phyloP scores from a whole-genome alignment of 139 green algal species.

The Chlamydomonas incerta region DNA sequence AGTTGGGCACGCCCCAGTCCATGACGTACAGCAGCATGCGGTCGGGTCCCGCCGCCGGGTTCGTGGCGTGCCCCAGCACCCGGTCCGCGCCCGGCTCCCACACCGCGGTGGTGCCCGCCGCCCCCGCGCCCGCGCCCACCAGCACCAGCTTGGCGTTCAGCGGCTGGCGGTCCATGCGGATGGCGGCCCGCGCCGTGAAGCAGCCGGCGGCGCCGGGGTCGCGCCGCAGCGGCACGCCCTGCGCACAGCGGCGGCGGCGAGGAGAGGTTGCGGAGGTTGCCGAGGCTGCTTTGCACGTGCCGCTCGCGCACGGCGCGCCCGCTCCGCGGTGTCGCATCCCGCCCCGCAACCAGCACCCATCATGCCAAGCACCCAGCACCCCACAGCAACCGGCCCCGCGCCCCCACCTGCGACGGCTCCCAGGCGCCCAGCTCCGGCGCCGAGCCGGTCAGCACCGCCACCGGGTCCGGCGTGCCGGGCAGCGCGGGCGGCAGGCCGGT shows the following conservation, averaged over 20 bases:
- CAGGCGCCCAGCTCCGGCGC: conserved; percentile 34
- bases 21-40: conserved; percentile 15
- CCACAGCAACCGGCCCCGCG: too few species aligned
- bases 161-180: not conserved
- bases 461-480: not conserved
- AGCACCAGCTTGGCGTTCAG: conserved; percentile 33
- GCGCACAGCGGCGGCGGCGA: not conserved
- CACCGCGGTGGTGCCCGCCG: not conserved
- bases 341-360: too few species aligned
- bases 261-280: too few species aligned
- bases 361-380: too few species aligned
- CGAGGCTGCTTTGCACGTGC: too few species aligned
- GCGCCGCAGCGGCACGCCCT: not conserved
- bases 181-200: not conserved
- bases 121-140: not conserved
- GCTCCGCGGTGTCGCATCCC: too few species aligned
- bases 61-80: not conserved
- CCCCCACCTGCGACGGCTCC: conserved; percentile 16
- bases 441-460: conserved; percentile 19
- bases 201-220: not conserved
- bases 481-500: not conserved
- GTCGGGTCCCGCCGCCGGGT: not conserved
- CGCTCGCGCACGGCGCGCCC: too few species aligned
- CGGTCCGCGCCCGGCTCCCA: conserved; percentile 33
- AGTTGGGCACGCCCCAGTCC: conserved; percentile 5